Evolutionary conservation across 1,284 basidiomycete species (phyloP), one percentile per base, ranked within the genome.

Genomic region (Cystobasidium slooffiae): DNA sequence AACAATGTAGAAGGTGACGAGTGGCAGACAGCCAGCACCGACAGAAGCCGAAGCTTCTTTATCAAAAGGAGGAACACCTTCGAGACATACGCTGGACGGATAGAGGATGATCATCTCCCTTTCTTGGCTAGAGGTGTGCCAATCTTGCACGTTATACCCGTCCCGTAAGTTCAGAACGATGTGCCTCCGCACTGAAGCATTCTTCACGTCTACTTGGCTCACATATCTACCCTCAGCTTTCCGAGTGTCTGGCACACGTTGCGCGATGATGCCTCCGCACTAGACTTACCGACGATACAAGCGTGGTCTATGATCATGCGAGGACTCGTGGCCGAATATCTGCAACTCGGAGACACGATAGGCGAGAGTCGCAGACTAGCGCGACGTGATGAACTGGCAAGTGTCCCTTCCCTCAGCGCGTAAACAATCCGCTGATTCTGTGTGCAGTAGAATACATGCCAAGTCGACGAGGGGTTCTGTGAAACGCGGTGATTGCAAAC

Each of bases 161-260:
- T 87, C 53, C 94, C 93, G 0, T 99, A 99, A 82, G 97, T 97
- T 0, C 98, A 96, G n/a, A n/a, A n/a, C n/a, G n/a, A n/a, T n/a
- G n/a, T n/a, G n/a, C n/a, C n/a, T n/a, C n/a, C n/a, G n/a, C n/a
- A n/a, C n/a, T n/a, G n/a, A n/a, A n/a, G n/a, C n/a, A n/a, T n/a
- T n/a, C n/a, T n/a, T n/a, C n/a, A n/a, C n/a, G n/a, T n/a, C n/a
- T n/a, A n/a, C n/a, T n/a, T n/a, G n/a, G n/a, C n/a, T n/a, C 39
- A 8, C 37, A 7, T 3, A 0, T 14, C 24, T 53, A 6, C 31
- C 49, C 5, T 20, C 4, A 72, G 69, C 49, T 72, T 61, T 55
- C 53, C 77, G 1, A 58, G 44, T 63, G 37, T 51, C 22, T 66
- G 56, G 52, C 18, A 62, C 59, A 64, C 22, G 20, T 37, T 63